Base-by-base conservation (phyloP, 805 yeast species). In the Zygotorulaspora florentina region DNA sequence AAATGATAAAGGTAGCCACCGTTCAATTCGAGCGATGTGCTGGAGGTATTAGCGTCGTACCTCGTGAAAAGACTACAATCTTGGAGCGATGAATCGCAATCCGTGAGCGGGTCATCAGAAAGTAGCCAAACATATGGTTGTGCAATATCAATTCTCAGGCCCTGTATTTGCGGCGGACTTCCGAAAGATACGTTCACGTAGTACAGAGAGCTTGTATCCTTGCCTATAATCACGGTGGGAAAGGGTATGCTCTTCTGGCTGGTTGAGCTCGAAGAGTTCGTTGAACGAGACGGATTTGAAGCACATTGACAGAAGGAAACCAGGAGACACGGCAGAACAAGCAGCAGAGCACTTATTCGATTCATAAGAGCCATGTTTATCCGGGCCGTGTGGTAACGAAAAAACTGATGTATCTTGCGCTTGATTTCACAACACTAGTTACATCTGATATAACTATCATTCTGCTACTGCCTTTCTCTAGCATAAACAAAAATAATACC, bases 61-160 rank as follows among this genome's bases (percentile, higher is more conserved):
- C 47, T 27, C 2, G 55, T 45, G 5, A 42, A 39, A 2, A 46
- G 25, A n/a, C 23, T 29, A 40, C 58, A 58, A n/a, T 10, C 28
- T 28, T 25, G 15, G 8, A 29, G 51, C 29, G 52, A 42, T 8
- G 17, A 35, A 11, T 40, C 34, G 26, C 57, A 52, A 11, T 43
- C 51, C 1, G 46, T 30, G 8, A 43, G 52, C 2, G 42, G 43
- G 1, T 39, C 42, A 4, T 50, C 52, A 23, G 65, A 53, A 2
- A 65, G 33, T 1, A 67, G 56, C 73, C 74, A 71, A 2, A 62
- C 40, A 40, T 64, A 68, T 1, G 74, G 73, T 41, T 69, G 70
- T 5, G 68, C 60, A 8, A 66, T 61, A 49, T 71, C 75, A 2
- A 72, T 50, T 27, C 67, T 54, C 3, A 72, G 48, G 9, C 35